A percentile compares a stretch with the other conserved stretches of the same genome.
These are phyloP conservation scores for Ogataea degrootiae DNA, from an alignment of 805 yeast species.

Conservation along the genomic window DNA sequence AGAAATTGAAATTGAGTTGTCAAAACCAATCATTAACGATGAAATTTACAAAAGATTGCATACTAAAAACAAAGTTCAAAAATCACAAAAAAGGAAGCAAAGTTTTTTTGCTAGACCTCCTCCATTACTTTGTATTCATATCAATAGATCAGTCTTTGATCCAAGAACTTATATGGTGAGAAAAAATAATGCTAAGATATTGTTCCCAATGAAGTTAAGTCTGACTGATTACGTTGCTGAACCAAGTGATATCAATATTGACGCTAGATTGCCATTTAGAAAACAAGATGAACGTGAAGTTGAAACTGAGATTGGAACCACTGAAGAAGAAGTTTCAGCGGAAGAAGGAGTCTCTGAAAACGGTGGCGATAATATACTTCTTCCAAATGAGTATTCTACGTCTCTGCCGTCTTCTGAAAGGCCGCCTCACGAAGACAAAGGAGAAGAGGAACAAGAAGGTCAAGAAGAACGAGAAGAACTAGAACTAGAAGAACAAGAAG, in stretches of 20 bases:
- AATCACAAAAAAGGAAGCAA: constrained; percentile 80
- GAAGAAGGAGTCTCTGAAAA: constrained; percentile 1
- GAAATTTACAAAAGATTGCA: constrained; percentile 70
- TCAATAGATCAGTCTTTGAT: constrained; percentile 91
- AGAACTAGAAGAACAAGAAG: background rate
- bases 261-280: constrained; percentile 73
- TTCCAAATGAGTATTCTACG: no score
- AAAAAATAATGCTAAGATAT: constrained; percentile 79
- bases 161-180: constrained; percentile 76
- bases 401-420: no score
- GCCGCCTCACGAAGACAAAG: background rate
- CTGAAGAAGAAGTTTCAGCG: constrained; percentile 9
- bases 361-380: background rate
- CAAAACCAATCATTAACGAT: constrained; percentile 70
- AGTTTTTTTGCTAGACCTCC: constrained; percentile 78
- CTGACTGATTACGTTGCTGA: constrained; percentile 66
- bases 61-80: constrained; percentile 67
- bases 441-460: no score
- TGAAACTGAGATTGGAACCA: constrained; percentile 8
- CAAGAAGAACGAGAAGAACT: background rate
- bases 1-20: constrained; percentile 49
- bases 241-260: constrained; percentile 65
- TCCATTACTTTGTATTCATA: constrained; percentile 75
- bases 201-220: constrained; percentile 67
- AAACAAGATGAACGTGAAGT: constrained; percentile 41